Base-by-base conservation (phyloP, 73 alveolate species). In the Paramecium caudatum region DNA sequence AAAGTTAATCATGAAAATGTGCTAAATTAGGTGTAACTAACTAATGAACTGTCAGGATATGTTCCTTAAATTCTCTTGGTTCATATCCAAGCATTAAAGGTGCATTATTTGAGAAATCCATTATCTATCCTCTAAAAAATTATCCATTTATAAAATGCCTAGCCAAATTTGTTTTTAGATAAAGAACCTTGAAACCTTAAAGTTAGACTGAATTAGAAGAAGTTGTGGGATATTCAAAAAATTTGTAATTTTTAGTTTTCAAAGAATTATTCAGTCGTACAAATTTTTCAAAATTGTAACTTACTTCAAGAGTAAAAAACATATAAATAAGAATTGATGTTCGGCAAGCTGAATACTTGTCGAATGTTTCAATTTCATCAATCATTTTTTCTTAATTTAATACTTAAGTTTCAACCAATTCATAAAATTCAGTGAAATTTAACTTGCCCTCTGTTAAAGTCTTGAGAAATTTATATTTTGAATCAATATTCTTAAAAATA, bases 121-220 rank as follows among this genome's bases (percentile, higher is more conserved):
- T 74, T 9, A 74, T 74, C 43, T 74, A 12, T n/a, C 88, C 88
- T 74, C 88, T 74, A 74, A 6, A 37, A 19, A 74, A 27, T 74
- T 74, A 39, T 2, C 88, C 88, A 27, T 74, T 74, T 5, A 27
- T 74, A 15, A 68, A 30, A 74, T 74, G 88, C 43, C 88, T 74
- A 1, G 88, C 88, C 43, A 74, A 37, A 45, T 74, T 74, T 16
- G 68, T 39, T 13, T 74, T 74, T 0, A 74, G 15, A 74, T 74
- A 74, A 12, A 30, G 47, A 0, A 43, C 88, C 43, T 37, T 19
- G 5, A 1, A 74, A 36, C 69, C 80, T 9, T 45, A 74, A 1
- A 37, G 19, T 19, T 9, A 74, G 5, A 27, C 19, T 41, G 43
- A 36, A 12, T 16, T 74, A 8, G 39, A 19, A 41, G 33, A 21